Conservation (phyloP, 495 filamentous ascomycete species). For the Xylaria sp. region DNA sequence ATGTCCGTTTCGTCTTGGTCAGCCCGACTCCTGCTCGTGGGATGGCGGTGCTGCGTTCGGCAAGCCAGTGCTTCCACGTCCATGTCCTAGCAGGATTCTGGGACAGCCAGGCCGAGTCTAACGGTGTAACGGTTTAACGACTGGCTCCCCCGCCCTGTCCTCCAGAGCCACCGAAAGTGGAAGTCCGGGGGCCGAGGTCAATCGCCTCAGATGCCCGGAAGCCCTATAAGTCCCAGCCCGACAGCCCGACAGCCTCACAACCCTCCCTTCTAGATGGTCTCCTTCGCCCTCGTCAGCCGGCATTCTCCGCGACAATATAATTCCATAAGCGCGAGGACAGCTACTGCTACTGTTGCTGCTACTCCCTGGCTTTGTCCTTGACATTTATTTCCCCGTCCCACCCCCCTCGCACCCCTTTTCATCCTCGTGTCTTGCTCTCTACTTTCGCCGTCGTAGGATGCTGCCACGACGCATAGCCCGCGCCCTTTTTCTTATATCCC, state of each 20-base stretch:
- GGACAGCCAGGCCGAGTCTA: not conserved
- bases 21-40: too few species aligned
- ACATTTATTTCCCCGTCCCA: not conserved
- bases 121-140: not conserved
- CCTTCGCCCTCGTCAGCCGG: constrained; percentile 13
- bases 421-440: not conserved
- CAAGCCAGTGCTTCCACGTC: not conserved
- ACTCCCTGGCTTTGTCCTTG: too few species aligned
- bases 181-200: constrained; percentile 23
- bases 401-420: not conserved
- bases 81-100: too few species aligned
- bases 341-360: too few species aligned
- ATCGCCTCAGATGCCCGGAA: constrained; percentile 19
- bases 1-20: too few species aligned
- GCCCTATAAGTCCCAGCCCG: constrained; percentile 20
- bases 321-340: not conserved
- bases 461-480: constrained; percentile 1
- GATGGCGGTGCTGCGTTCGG: not conserved
- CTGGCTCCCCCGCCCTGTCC: not conserved
- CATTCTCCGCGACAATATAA: not conserved
- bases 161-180: constrained; percentile 17
- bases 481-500: not conserved
- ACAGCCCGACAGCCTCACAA: not conserved
- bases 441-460: not conserved
- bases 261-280: not conserved